These are phyloP conservation scores for Chondrus crispus DNA, from an alignment of 23 red algal species.

Conservation along the genomic window DNA sequence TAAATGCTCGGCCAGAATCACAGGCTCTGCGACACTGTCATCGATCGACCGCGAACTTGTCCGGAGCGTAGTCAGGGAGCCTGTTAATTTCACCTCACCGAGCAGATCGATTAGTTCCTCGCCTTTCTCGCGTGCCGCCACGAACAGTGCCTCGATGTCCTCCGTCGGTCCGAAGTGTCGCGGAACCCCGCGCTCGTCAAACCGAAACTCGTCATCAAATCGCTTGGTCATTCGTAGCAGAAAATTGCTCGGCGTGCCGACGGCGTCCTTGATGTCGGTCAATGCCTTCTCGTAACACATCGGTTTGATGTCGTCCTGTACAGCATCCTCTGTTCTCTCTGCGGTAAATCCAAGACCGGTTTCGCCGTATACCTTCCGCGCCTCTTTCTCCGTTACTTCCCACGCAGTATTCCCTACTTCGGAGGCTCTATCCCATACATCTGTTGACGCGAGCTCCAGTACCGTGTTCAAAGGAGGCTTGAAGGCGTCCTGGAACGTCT, in stretches of 20 bases:
- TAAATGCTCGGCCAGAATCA: conserved; percentile 22
- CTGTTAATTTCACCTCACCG: not conserved
- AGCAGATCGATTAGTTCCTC: conserved; percentile 44
- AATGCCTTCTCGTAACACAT: conserved; percentile 26
- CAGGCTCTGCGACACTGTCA: not conserved
- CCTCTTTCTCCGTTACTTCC: conserved; percentile 32
- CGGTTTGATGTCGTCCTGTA: conserved; percentile 38
- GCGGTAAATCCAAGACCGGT: conserved; percentile 32
- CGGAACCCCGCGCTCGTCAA: conserved; percentile 82
- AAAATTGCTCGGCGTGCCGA: conserved; percentile 50
- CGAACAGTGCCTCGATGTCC: conserved; percentile 74
- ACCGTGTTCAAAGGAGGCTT: conserved; percentile 51
- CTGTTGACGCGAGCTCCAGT: conserved; percentile 30
- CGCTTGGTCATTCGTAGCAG: conserved; percentile 58
- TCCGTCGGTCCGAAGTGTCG: conserved; percentile 75
- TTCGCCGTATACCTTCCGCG: conserved; percentile 31
- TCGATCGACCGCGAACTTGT: not conserved
- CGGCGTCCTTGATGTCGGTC: conserved; percentile 39
- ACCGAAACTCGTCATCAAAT: conserved; percentile 93
- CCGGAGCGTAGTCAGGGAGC: not conserved
- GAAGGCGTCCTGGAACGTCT: conserved; percentile 38
- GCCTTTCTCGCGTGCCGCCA: conserved; percentile 57
- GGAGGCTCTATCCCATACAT: conserved; percentile 44
- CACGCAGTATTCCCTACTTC: conserved; percentile 39
- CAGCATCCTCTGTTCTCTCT: not conserved